Base-by-base conservation (phyloP, 768 basidiomycete genomes). In the Mycena chlorophos region DNA sequence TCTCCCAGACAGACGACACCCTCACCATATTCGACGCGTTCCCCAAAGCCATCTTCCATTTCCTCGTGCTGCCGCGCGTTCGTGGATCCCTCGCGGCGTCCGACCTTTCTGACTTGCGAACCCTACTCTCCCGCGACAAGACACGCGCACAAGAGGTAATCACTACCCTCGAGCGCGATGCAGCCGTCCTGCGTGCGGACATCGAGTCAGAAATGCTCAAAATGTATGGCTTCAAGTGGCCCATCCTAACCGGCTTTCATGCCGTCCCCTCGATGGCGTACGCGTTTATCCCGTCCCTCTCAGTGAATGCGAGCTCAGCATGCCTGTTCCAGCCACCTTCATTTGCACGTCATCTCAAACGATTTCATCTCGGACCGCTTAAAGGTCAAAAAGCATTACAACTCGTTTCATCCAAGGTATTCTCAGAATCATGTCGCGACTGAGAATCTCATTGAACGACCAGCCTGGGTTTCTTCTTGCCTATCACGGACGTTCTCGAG, bases 311-410 rank as follows among this genome's bases (percentile, higher is more conserved):
- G 39, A 17, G 26, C 43, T 56, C 56, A 57, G 23, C 28, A 31
- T 27, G 27, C n/a, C n/a, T 16, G 2, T 59, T 39, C 40, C 56
- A 91, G 90, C 56, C 91, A 94, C 67, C 56, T 94, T 2, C 91
- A 97, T 65, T 69, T 96, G 12, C 94, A 97, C 66, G 83, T 97
- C 50, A 71, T 97, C 34, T 94, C 93, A 3, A 78, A 82, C 4
- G 94, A 97, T 66, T 67, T 94, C 30, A 77, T 78, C 51, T 87
- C 87, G 0, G 78, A 82, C 8, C 73, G 71, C 49, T 71, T 95
- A 75, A 96, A 94, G 73, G 81, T 76, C 52, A 97, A 96, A 76
- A 90, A 88, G 65, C 94, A 97, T 62, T 90, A 92, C 71, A 94
- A 95, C 65, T 89, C 91, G 4, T 97, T 95, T 72, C 87, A 89